Percentiles rank a stretch among this genome's conserved stretches.
phyloP scores from a whole-genome alignment of 1,139 yeast genomes.

The Tardiomyces depauwii region DNA sequence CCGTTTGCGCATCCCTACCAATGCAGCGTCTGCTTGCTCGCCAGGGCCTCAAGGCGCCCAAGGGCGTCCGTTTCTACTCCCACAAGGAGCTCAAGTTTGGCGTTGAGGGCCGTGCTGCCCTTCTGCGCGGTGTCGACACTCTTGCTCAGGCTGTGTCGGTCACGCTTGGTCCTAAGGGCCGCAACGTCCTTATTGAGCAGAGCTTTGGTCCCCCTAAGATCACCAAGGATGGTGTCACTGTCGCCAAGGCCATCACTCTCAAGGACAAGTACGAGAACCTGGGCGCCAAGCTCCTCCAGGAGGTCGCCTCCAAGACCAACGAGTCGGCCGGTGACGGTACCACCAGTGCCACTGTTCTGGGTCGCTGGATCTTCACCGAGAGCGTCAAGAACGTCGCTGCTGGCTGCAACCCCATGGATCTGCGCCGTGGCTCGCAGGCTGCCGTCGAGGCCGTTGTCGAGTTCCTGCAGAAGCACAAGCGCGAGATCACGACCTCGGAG shows the following conservation, averaged over 20 bases:
- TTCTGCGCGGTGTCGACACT: constrained; percentile 90
- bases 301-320: constrained; percentile 96
- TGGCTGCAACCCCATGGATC: constrained; percentile 99
- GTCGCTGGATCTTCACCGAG: constrained; percentile 95
- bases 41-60: not conserved
- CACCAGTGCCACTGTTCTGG: constrained; percentile 94
- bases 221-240: constrained; percentile 99
- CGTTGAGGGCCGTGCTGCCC: constrained; percentile 96
- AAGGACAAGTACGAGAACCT: constrained; percentile 92
- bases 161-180: constrained; percentile 96
- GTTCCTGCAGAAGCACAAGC: constrained; percentile 80
- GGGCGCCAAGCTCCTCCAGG: constrained; percentile 95
- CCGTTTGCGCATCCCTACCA: no score
- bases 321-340: constrained; percentile 99
- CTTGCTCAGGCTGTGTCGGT: constrained; percentile 96
- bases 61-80: constrained; percentile 34
- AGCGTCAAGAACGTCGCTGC: constrained; percentile 98
- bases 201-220: constrained; percentile 96
- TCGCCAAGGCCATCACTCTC: constrained; percentile 78
- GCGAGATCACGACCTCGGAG: constrained; percentile 92
- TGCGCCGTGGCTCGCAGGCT: constrained; percentile 97
- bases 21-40: no score
- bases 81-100: constrained; percentile 97
- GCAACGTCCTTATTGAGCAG: constrained; percentile 95
- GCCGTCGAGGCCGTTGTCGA: constrained; percentile 96